Percentiles rank a stretch among this genome's conserved stretches.
Conservation (phyloP, 2,329 filamentous ascomycete genomes). For the Sporothrix protearum region DNA sequence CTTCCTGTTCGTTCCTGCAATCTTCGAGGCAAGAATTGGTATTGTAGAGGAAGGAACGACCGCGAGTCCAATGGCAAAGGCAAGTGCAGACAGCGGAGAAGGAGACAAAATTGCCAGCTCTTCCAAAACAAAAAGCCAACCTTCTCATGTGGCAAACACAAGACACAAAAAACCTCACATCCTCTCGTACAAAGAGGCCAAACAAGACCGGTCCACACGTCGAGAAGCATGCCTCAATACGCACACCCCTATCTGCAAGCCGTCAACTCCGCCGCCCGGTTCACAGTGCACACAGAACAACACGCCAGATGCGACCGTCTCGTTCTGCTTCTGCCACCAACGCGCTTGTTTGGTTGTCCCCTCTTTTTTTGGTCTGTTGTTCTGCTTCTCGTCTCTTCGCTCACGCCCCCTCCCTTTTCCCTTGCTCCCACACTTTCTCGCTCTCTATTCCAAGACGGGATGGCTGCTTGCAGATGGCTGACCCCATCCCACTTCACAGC, state of each 20-base stretch:
- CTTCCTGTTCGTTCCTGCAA: neutral
- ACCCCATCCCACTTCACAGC: neutral
- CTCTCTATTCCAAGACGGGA: conserved; percentile 26
- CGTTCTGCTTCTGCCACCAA: conserved; percentile 41
- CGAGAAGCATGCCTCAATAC: neutral
- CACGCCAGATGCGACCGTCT: conserved; percentile 33
- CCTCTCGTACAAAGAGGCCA: neutral
- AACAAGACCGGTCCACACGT: neutral
- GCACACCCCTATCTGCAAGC: neutral
- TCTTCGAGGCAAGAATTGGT: neutral
- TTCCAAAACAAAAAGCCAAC: neutral
- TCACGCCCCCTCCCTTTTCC: conserved; percentile 25
- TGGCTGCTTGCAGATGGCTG: conserved; percentile 15
- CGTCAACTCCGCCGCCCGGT: conserved; percentile 1
- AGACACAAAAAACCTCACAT: neutral
- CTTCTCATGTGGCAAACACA: neutral
- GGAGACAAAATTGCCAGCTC: neutral
- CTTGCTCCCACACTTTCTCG: conserved; percentile 21
- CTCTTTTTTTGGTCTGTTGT: conserved; percentile 20
- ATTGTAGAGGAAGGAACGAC: neutral
- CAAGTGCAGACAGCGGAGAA: neutral
- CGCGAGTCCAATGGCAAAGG: neutral
- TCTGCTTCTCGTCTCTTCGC: neutral
- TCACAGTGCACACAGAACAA: conserved; percentile 19
- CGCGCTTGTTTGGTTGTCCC: conserved; percentile 38